phyloP scores from a whole-genome alignment of 306 rosid genomes.

The Inga leiocalycina region DNA sequence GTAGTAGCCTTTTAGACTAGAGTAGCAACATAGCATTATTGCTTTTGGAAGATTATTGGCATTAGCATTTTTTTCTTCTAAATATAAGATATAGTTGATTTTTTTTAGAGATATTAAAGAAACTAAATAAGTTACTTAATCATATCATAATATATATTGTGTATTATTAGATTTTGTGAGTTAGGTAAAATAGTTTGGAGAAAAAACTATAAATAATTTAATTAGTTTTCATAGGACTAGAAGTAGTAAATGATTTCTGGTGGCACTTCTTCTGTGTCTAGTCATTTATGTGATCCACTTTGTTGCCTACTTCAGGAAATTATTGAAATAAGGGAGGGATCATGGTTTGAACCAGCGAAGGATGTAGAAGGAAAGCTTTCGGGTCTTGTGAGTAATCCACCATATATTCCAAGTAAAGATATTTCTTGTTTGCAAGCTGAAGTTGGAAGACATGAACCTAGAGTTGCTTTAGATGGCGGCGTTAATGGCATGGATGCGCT shows the following conservation, averaged over 20 bases:
- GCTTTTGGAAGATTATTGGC: neutral
- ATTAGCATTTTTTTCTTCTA: neutral
- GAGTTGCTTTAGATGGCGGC: slow-evolving; percentile 82
- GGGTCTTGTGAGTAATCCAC: slow-evolving; percentile 87
- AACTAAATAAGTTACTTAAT: too few relatives aligned
- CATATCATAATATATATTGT: too few relatives aligned
- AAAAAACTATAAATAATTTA: too few relatives aligned
- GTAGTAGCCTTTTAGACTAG: neutral
- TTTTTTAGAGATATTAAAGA: too few relatives aligned
- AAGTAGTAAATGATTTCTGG: neutral
- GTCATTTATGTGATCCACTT: slow-evolving; percentile 23
- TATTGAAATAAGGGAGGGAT: slow-evolving; percentile 75
- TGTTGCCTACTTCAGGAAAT: slow-evolving; percentile 50
- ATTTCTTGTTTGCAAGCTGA: slow-evolving; percentile 85
- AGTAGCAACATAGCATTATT: neutral
- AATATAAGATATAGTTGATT: too few relatives aligned
- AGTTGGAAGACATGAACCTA: slow-evolving; percentile 85
- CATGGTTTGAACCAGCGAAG: slow-evolving; percentile 85
- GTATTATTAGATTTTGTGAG: too few relatives aligned
- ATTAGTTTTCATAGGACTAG: too few relatives aligned
- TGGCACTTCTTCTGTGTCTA: slow-evolving; percentile 8
- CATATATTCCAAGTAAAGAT: slow-evolving; percentile 78
- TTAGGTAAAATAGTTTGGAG: too few relatives aligned
- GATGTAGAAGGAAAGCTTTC: slow-evolving; percentile 68
- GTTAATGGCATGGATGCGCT: slow-evolving; percentile 68